These are phyloP conservation scores for Vanilla planifolia DNA, from an alignment of 106 monocot species.

Conservation along the genomic window DNA sequence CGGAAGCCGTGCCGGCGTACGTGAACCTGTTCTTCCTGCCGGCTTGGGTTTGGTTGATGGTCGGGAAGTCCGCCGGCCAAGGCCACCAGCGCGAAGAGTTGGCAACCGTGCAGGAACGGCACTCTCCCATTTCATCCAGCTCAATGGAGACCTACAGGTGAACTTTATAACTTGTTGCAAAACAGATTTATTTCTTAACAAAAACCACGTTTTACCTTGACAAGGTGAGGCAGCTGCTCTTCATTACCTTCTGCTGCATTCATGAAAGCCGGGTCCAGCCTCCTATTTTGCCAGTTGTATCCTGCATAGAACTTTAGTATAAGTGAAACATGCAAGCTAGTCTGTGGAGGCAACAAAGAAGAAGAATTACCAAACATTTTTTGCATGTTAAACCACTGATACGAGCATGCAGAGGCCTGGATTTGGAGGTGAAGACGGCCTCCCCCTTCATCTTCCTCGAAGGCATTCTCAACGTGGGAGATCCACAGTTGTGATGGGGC, in stretches of 20 bases:
- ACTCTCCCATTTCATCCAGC: conserved; percentile 29
- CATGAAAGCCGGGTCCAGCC: conserved; percentile 73
- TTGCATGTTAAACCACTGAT: conserved; percentile 76
- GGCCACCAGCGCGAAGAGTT: conserved; percentile 33
- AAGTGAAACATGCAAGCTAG: no score
- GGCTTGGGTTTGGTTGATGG: conserved; percentile 51
- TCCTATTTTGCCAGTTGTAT: conserved; percentile 55
- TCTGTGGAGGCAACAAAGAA: no score
- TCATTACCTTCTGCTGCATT: conserved; percentile 33
- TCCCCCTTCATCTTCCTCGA: conserved; percentile 28
- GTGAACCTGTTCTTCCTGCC: conserved; percentile 38
- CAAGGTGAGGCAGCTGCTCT: conserved; percentile 47
- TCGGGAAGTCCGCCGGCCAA: conserved; percentile 68
- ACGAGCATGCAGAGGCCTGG: conserved; percentile 65
- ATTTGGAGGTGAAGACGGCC: conserved; percentile 38
- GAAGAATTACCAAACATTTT: conserved; percentile 64
- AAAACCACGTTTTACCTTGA: conserved; percentile 27
- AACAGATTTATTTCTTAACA: neutral
- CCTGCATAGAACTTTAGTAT: conserved; percentile 25
- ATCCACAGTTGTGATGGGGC: conserved; percentile 62
- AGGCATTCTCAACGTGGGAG: conserved; percentile 59
- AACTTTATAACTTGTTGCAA: neutral
- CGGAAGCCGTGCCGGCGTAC: conserved; percentile 47
- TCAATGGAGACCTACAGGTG: conserved; percentile 37
- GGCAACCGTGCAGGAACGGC: conserved; percentile 14